Conservation (phyloP, 805 yeast genomes). For the Candida berthetii region DNA sequence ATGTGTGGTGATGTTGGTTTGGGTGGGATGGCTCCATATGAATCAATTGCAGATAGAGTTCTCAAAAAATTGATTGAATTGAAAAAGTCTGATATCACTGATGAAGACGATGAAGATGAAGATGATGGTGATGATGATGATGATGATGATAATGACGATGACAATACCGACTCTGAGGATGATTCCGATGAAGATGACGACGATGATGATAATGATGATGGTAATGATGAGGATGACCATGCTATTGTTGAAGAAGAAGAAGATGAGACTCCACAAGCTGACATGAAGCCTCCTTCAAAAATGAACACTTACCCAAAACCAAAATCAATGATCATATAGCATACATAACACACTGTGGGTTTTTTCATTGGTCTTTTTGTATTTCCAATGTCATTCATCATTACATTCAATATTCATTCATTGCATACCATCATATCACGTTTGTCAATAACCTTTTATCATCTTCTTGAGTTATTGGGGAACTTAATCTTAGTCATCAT, state of each 20-base stretch:
- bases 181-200: constrained; percentile 35
- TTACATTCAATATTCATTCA: too few relatives aligned
- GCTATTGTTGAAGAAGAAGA: constrained; percentile 39
- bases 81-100: constrained; percentile 14
- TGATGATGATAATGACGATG: constrained; percentile 5
- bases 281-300: not conserved
- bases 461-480: too few relatives aligned
- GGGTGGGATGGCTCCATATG: constrained; percentile 93
- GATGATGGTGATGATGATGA: constrained; percentile 21
- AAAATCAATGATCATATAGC: not conserved
- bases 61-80: constrained; percentile 25
- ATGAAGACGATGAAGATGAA: constrained; percentile 22
- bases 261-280: constrained; percentile 6
- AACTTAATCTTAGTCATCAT: too few relatives aligned
- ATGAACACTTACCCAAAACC: not conserved
- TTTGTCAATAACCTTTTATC: too few relatives aligned
- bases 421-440: too few relatives aligned
- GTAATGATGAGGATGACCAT: constrained; percentile 32
- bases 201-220: constrained; percentile 42
- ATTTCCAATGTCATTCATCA: too few relatives aligned
- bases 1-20: constrained; percentile 84
- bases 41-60: constrained; percentile 65
- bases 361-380: too few relatives aligned
- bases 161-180: constrained; percentile 9
- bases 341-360: too few relatives aligned